phyloP scores from a whole-genome alignment of 371 early-diverging fungal genomes.

The Choanephora cucurbitarum region DNA sequence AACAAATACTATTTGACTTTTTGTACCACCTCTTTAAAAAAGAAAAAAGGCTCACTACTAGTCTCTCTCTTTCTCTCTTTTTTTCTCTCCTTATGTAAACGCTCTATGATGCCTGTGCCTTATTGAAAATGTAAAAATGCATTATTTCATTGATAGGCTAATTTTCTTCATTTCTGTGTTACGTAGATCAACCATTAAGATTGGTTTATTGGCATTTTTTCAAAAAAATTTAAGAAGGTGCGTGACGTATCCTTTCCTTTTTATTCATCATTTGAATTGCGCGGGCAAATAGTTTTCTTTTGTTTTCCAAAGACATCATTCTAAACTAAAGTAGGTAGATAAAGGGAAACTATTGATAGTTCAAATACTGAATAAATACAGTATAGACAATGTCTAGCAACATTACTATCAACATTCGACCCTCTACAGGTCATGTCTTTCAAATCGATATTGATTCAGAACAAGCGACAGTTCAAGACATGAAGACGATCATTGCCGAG shows the following conservation, averaged over 20 bases:
- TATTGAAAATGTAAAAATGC: too few relatives aligned
- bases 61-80: background rate
- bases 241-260: background rate
- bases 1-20: slow-evolving; percentile 4
- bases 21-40: background rate
- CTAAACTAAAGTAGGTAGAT: too few relatives aligned
- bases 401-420: slow-evolving; percentile 42
- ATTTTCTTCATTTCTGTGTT: background rate
- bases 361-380: too few relatives aligned
- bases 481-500: slow-evolving; percentile 62
- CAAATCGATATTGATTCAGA: slow-evolving; percentile 38
- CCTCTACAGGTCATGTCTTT: slow-evolving; percentile 45
- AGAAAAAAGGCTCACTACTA: too few relatives aligned
- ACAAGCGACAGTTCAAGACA: slow-evolving; percentile 51
- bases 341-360: too few relatives aligned
- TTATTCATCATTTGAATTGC: background rate
- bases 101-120: too few relatives aligned
- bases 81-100: too few relatives aligned
- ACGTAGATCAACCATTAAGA: too few relatives aligned
- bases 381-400: slow-evolving; percentile 10
- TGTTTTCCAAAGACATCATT: too few relatives aligned
- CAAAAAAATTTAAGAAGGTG: background rate
- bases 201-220: background rate
- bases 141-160: too few relatives aligned
- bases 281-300: background rate